Conservation (phyloP, 148 eudicot species). For the Heliamphora exappendiculata region DNA sequence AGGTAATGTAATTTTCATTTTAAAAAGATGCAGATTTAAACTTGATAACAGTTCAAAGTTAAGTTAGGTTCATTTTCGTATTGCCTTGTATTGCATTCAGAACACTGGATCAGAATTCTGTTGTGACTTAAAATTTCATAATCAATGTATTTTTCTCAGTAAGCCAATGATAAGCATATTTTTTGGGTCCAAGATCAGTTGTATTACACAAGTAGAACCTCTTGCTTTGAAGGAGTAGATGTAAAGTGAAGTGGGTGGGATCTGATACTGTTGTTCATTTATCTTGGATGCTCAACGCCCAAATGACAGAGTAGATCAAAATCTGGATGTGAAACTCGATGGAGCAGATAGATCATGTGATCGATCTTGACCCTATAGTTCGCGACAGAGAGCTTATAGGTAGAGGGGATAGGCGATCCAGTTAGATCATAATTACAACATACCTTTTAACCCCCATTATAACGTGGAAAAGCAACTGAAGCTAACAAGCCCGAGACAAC, state of each 20-base stretch:
- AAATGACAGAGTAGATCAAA: neutral
- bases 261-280: neutral
- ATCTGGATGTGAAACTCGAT: neutral
- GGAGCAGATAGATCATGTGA: no score
- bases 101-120: conserved; percentile 6
- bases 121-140: neutral
- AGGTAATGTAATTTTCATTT: conserved; percentile 5
- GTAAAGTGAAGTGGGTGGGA: neutral
- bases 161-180: neutral
- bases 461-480: no score
- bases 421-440: no score
- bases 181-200: neutral
- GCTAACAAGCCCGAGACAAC: no score
- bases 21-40: neutral
- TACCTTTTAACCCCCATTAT: no score
- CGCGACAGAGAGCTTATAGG: no score
- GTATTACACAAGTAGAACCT: neutral
- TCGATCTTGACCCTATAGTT: no score
- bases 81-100: conserved; percentile 5
- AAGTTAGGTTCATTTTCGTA: neutral
- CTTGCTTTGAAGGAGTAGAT: neutral
- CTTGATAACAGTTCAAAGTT: neutral
- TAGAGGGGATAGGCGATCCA: no score
- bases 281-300: neutral
- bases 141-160: neutral